These are phyloP conservation scores for Ambrosia artemisiifolia DNA, from an alignment of 129 eudicot genomes.

Conservation along the genomic window DNA sequence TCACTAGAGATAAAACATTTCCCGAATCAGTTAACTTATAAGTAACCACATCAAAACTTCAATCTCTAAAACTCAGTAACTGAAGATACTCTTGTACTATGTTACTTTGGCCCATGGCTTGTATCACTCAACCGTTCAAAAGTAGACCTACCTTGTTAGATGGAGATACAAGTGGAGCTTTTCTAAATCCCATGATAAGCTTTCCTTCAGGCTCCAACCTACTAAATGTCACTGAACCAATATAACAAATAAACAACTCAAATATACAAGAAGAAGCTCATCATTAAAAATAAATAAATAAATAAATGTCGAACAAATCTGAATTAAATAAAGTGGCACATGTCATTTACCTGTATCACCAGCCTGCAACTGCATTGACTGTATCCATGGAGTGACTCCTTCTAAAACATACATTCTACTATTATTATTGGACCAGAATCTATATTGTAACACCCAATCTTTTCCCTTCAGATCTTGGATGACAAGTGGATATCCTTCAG, in stretches of 20 bases:
- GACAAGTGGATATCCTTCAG: conserved; percentile 81
- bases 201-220: conserved; percentile 88
- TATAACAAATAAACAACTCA: conserved; percentile 22
- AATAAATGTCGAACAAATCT: neutral
- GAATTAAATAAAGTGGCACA: neutral
- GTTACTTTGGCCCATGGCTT: neutral
- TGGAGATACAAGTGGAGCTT: conserved; percentile 41
- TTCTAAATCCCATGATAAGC: conserved; percentile 81
- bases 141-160: conserved; percentile 46
- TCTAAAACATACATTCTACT: conserved; percentile 97
- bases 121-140: neutral
- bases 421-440: conserved; percentile 90
- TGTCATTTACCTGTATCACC: conserved; percentile 77
- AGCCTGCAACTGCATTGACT: conserved; percentile 91
- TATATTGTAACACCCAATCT: conserved; percentile 82
- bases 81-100: neutral
- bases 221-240: conserved; percentile 75
- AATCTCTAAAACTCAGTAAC: neutral
- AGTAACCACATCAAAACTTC: neutral
- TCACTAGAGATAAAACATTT: neutral
- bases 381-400: conserved; percentile 93
- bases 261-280: neutral
- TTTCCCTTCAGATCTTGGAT: conserved; percentile 85
- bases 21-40: too few relatives aligned
- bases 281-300: neutral